phyloP scores from a whole-genome alignment of 202 grass and related monocot species.

The Brachypodium distachyon region DNA sequence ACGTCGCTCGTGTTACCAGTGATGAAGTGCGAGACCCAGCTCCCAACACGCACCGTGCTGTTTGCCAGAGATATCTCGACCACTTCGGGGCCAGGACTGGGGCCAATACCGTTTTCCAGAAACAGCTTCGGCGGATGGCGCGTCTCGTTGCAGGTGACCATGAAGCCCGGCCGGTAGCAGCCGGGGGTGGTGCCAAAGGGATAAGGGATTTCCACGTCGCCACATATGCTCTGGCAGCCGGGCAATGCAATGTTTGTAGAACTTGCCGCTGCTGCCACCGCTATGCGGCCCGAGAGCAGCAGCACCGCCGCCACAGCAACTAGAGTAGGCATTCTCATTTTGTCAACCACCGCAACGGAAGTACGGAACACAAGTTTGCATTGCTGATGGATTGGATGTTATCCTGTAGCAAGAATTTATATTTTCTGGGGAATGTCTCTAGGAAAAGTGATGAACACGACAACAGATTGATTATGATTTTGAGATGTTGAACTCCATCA shows the following conservation, averaged over 20 bases:
- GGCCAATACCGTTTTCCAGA: not conserved
- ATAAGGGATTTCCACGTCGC: slow-evolving; percentile 20
- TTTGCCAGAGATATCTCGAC: slow-evolving; percentile 21
- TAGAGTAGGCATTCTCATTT: not conserved
- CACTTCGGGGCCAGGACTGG: slow-evolving; percentile 10
- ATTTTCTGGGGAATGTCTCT: not conserved
- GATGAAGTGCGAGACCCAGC: slow-evolving; percentile 15
- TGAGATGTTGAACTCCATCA: not conserved
- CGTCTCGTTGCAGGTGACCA: slow-evolving; percentile 29
- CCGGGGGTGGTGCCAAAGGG: slow-evolving; percentile 30
- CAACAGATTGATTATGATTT: not conserved
- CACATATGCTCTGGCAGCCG: slow-evolving; percentile 31
- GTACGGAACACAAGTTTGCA: not conserved
- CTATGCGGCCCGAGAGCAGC: not conserved
- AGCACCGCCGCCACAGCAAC: not conserved
- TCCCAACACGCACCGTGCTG: slow-evolving; percentile 19
- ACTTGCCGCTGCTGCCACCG: not conserved
- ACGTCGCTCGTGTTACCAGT: not conserved
- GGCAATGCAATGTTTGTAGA: not conserved
- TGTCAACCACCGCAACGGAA: not conserved
- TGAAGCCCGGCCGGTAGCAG: slow-evolving; percentile 31
- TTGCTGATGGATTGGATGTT: not conserved
- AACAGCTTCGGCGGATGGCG: slow-evolving; percentile 31
- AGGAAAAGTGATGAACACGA: not conserved
- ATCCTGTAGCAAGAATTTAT: not conserved